Conservation (phyloP, 352 stramenopile species). For the Phytopythium cucurbitacearum region DNA sequence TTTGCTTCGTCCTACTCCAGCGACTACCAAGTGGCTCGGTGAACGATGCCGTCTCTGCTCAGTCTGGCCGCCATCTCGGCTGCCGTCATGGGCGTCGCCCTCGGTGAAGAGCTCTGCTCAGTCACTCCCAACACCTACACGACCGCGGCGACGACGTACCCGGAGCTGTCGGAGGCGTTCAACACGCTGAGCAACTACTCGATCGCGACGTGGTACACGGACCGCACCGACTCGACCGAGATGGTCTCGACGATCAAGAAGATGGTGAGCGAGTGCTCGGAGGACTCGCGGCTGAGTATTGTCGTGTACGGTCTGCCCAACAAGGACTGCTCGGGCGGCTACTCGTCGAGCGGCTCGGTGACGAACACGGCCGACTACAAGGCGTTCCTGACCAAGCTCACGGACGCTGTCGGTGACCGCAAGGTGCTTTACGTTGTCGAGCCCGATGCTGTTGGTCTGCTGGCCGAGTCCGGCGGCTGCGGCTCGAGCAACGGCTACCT, state of each 20-base stretch:
- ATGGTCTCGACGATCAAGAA: conserved; percentile 15
- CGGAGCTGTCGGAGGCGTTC: conserved; percentile 25
- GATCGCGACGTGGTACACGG: conserved; percentile 55
- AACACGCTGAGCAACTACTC: conserved; percentile 32
- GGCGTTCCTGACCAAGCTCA: conserved; percentile 37
- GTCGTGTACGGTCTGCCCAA: conserved; percentile 64
- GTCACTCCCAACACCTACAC: conserved; percentile 26
- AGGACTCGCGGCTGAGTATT: conserved; percentile 41
- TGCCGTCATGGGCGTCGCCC: conserved; percentile 4
- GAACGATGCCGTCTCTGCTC: conserved; percentile 15
- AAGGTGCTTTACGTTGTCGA: conserved; percentile 69
- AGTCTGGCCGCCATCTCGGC: conserved; percentile 8
- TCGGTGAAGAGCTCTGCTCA: conserved; percentile 32
- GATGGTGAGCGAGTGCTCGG: conserved; percentile 28
- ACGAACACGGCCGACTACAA: conserved; percentile 40
- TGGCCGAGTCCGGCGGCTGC: conserved; percentile 34
- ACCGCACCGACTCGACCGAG: conserved; percentile 23
- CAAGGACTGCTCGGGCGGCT: conserved; percentile 59
- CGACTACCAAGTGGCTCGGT: background rate
- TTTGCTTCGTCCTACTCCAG: conserved; percentile 11
- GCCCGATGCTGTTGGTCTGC: conserved; percentile 50
- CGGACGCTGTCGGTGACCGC: conserved; percentile 29
- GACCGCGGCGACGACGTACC: conserved; percentile 30
- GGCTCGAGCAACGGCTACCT: conserved; percentile 35
- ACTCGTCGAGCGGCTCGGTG: conserved; percentile 34